phyloP scores from a whole-genome alignment of 2,329 filamentous ascomycete species.

The Diaporthe caulivora region DNA sequence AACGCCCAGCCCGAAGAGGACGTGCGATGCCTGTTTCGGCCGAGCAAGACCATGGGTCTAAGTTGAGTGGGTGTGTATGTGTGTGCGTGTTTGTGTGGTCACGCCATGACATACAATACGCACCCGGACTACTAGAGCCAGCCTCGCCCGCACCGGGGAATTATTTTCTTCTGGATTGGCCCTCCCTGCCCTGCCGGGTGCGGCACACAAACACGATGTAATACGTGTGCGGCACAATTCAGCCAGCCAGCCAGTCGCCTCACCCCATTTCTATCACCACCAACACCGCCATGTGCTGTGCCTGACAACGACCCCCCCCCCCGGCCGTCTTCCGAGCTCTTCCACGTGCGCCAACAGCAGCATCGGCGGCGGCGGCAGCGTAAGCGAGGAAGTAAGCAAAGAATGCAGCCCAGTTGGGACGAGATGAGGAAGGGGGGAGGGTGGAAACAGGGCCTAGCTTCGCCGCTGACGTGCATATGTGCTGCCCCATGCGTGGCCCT shows the following conservation, averaged over 20 bases:
- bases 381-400: constrained; percentile 19
- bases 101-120: background rate
- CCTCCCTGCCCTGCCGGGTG: background rate
- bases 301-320: background rate
- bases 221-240: constrained; percentile 3
- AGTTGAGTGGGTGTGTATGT: background rate
- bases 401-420: constrained; percentile 18
- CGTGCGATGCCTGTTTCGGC: background rate
- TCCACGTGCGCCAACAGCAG: constrained; percentile 23
- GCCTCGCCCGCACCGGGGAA: background rate
- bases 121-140: background rate
- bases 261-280: background rate
- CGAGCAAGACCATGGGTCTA: background rate
- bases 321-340: background rate
- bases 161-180: background rate
- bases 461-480: constrained; percentile 13
- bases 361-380: background rate
- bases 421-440: background rate
- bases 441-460: background rate
- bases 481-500: background rate
- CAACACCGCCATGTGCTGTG: background rate
- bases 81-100: background rate
- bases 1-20: background rate
- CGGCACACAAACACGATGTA: background rate
- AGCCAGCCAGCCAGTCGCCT: background rate